Evolutionary conservation across 1,284 basidiomycete genomes (phyloP).

Genomic region (Tremellales sp.): DNA sequence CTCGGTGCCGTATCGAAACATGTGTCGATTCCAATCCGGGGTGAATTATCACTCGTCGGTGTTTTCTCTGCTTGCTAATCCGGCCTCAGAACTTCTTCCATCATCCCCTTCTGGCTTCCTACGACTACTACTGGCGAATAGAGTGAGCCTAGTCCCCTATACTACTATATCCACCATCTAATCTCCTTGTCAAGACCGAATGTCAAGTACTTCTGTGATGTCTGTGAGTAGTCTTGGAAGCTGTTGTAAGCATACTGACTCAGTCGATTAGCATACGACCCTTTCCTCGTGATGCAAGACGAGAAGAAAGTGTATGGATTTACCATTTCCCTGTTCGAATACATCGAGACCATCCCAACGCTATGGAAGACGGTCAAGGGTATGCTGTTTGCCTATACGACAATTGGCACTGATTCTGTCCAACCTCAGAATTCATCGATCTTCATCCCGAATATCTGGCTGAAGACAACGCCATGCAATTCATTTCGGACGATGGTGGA

Average conservation of each 20-base stretch:
- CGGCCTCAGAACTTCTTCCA: constrained; percentile 65
- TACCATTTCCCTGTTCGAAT: constrained; percentile 73
- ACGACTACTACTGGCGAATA: constrained; percentile 91
- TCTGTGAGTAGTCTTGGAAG: constrained; percentile 42
- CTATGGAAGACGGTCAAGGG: constrained; percentile 69
- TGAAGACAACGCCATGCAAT: constrained; percentile 67
- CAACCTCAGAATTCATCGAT: constrained; percentile 60
- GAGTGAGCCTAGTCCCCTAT: constrained; percentile 50
- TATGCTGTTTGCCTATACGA: constrained; percentile 33
- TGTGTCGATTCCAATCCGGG: constrained; percentile 93
- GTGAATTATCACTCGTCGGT: constrained; percentile 52
- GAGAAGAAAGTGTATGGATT: constrained; percentile 73
- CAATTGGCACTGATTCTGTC: not conserved
- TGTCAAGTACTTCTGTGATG: constrained; percentile 71
- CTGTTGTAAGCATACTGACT: constrained; percentile 1
- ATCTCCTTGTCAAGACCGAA: constrained; percentile 54
- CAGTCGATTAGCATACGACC: constrained; percentile 60
- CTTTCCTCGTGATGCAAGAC: constrained; percentile 83
- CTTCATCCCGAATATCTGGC: constrained; percentile 64
- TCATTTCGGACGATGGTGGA: constrained; percentile 69
- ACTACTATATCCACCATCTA: constrained; percentile 2
- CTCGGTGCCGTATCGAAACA: constrained; percentile 55
- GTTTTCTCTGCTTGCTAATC: not conserved
- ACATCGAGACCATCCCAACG: constrained; percentile 69
- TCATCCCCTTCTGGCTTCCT: constrained; percentile 71